Base-by-base conservation (phyloP, 768 basidiomycete genomes). In the Collybiopsis confluens region DNA sequence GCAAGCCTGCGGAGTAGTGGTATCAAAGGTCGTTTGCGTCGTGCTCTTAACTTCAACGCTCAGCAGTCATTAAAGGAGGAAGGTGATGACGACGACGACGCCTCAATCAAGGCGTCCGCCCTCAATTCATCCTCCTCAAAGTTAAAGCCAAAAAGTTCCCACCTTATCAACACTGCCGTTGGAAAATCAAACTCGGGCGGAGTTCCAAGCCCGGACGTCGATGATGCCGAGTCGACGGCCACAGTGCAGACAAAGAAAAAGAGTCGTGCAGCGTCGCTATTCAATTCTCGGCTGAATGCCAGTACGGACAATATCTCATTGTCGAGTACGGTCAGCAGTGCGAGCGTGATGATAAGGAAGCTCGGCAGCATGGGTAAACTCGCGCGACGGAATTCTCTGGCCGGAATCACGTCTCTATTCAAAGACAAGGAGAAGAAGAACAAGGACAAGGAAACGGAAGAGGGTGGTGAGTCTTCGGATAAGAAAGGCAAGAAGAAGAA, bases 261-360 rank as follows among this genome's bases (percentile, higher is more conserved):
- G 65, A 79, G 81, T 40, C 83, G 86, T 16, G 85, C 83, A 0
- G 82, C 85, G 40, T 78, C 83, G 20, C 65, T 98, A 59, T 95
- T 98, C 78, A 97, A 93, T 68, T 82, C 89, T 58, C 85, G 88
- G 59, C 71, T 90, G 61, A 96, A 97, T 65, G 82, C 85, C 40
- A 89, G 86, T 52, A 95, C 92, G 40, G 94, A 96, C 69, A 97
- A 96, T 68, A 96, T 98, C 59, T 97, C 94, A 24, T 80, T 98
- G 36, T 90, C 88, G 18, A 94, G 91, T 7, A 97, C 96, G 42
- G 95, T 97, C 61, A 91, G 88, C 58, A 92, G 89, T 47, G 96
- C 96, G 20, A 92, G 90, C 41, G 88, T 98, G 67, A 96, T 98
- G 82, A 95, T 97, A 62, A 82, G 95, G 59, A 98, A 97, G 73